These are phyloP conservation scores for Penicillium oxalicum DNA, from an alignment of 2,329 filamentous ascomycete species.

Conservation along the genomic window DNA sequence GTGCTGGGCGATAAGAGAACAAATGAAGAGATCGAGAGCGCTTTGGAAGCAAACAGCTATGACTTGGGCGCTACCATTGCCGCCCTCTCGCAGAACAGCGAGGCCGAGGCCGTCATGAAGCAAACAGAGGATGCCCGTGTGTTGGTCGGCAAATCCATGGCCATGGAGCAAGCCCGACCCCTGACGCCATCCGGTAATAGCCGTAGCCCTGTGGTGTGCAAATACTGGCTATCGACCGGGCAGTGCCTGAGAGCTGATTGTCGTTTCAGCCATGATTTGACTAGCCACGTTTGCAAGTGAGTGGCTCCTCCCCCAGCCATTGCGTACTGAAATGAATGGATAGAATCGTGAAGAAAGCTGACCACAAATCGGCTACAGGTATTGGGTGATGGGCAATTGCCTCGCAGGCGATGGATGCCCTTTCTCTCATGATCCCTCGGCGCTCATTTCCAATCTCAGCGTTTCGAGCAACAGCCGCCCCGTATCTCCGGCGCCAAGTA, in stretches of 20 bases:
- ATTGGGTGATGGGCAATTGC: constrained; percentile 94
- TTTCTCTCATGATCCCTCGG: constrained; percentile 91
- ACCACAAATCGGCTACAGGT: constrained; percentile 48
- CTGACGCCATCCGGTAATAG: constrained; percentile 68
- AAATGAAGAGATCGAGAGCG: constrained; percentile 91
- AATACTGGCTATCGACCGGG: constrained; percentile 94
- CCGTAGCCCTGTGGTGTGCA: constrained; percentile 87
- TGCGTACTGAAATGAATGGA: background rate
- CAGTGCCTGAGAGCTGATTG: constrained; percentile 93
- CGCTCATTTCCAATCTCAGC: constrained; percentile 73
- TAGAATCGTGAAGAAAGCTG: constrained; percentile 15
- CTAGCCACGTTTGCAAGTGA: constrained; percentile 96
- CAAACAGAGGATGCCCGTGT: constrained; percentile 58
- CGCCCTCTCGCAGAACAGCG: constrained; percentile 73
- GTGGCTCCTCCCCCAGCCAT: constrained; percentile 36
- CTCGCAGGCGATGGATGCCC: constrained; percentile 89
- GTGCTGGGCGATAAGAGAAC: constrained; percentile 83
- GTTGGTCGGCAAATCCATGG: constrained; percentile 85
- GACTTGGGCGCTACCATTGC: constrained; percentile 89
- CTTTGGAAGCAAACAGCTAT: constrained; percentile 81
- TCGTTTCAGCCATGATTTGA: constrained; percentile 92
- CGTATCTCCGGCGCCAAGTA: constrained; percentile 55
- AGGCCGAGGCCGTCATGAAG: constrained; percentile 45
- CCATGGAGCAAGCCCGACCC: constrained; percentile 63
- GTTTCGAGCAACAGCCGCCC: constrained; percentile 52